phyloP scores from a whole-genome alignment of 306 rosid genomes.

The Parietaria judaica region DNA sequence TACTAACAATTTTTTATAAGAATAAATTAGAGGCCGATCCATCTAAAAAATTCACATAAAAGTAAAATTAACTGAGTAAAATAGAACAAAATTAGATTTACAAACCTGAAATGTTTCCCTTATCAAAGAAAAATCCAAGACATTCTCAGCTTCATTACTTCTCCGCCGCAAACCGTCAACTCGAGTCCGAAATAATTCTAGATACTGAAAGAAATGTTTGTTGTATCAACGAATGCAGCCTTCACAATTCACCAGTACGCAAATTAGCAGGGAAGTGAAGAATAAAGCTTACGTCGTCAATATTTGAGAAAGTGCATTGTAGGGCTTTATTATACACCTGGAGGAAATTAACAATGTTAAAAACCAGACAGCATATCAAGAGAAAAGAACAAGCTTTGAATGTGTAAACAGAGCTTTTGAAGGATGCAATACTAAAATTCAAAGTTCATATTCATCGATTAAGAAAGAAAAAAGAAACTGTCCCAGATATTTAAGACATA shows the following conservation, averaged over 20 bases:
- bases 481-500: too few species aligned
- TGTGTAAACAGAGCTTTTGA: background rate
- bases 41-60: background rate
- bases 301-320: constrained; percentile 56
- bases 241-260: background rate
- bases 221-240: constrained; percentile 10
- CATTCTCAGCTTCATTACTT: constrained; percentile 32
- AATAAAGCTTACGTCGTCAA: constrained; percentile 53
- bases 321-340: constrained; percentile 77
- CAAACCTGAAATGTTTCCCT: constrained; percentile 84
- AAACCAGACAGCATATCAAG: constrained; percentile 9
- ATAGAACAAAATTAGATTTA: background rate
- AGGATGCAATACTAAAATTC: constrained; percentile 4
- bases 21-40: background rate
- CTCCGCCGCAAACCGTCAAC: constrained; percentile 89
- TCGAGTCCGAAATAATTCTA: constrained; percentile 82
- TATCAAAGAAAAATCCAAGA: constrained; percentile 43
- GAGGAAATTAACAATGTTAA: constrained; percentile 19
- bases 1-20: background rate
- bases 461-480: too few species aligned
- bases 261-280: background rate
- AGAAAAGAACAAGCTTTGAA: background rate
- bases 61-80: background rate
- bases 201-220: constrained; percentile 45
- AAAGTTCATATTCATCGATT: background rate